These are phyloP conservation scores for Myxozyma geophila DNA, from an alignment of 805 yeast species.

Conservation along the genomic window DNA sequence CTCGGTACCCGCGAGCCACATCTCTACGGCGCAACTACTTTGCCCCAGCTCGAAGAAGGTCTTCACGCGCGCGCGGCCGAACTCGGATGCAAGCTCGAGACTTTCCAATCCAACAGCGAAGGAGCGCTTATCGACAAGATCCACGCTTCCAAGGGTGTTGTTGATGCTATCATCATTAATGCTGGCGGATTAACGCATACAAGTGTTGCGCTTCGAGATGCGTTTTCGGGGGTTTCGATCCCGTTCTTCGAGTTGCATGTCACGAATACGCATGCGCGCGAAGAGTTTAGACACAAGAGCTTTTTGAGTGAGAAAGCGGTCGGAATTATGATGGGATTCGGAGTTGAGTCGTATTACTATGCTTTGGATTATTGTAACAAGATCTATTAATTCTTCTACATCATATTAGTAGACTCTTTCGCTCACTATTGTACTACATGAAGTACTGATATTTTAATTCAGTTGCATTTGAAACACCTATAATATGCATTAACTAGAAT, in stretches of 20 bases:
- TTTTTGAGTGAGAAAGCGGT: constrained; percentile 55
- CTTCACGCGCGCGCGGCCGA: constrained; percentile 47
- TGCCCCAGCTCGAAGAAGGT: constrained; percentile 51
- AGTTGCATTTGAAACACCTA: too few species aligned
- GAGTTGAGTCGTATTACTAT: not conserved
- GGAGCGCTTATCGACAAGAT: constrained; percentile 55
- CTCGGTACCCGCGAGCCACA: constrained; percentile 57
- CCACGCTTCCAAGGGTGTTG: constrained; percentile 45
- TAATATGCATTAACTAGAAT: too few species aligned
- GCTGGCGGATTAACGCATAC: constrained; percentile 62
- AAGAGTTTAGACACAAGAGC: constrained; percentile 56
- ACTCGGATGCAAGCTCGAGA: constrained; percentile 45
- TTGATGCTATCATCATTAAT: constrained; percentile 54
- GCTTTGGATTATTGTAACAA: not conserved
- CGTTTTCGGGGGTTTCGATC: constrained; percentile 54
- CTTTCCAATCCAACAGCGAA: constrained; percentile 54
- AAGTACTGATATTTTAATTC: too few species aligned
- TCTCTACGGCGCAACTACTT: constrained; percentile 55
- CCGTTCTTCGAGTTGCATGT: constrained; percentile 58
- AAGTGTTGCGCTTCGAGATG: constrained; percentile 57
- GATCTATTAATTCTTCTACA: too few species aligned
- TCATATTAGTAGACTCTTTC: too few species aligned
- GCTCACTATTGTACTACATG: too few species aligned
- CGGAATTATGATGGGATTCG: not conserved
- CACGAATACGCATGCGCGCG: constrained; percentile 58